Evolutionary conservation across 179 eudicot genomes (phyloP).

Genomic region (Silene noctiflora): DNA sequence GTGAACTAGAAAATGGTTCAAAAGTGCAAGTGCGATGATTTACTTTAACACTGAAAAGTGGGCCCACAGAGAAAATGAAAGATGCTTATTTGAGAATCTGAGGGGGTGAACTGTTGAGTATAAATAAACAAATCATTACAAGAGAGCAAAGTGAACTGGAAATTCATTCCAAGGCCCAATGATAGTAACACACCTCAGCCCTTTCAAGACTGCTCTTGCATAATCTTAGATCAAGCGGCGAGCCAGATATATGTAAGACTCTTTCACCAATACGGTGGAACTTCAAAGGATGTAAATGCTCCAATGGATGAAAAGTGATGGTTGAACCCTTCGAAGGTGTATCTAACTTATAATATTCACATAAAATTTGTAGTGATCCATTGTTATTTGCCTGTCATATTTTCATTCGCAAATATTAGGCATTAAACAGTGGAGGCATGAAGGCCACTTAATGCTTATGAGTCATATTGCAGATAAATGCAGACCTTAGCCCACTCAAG

Average conservation of each 20-base stretch:
- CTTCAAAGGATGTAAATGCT: slow-evolving; percentile 86
- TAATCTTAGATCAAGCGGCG: slow-evolving; percentile 58
- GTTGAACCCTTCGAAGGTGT: slow-evolving; percentile 75
- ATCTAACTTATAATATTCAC: slow-evolving; percentile 64
- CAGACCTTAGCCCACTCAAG: slow-evolving; percentile 97
- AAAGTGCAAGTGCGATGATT: too few species aligned
- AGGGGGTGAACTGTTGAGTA: not conserved
- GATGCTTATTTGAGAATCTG: too few species aligned
- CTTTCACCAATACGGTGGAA: slow-evolving; percentile 65
- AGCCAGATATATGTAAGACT: slow-evolving; percentile 52
- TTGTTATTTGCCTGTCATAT: slow-evolving; percentile 62
- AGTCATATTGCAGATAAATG: not conserved
- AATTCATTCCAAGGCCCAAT: not conserved
- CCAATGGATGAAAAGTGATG: slow-evolving; percentile 78
- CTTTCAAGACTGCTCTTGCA: slow-evolving; percentile 75
- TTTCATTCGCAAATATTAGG: not conserved
- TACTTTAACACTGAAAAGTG: too few species aligned
- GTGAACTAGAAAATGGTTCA: too few species aligned
- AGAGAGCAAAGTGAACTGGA: not conserved
- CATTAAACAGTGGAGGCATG: not conserved
- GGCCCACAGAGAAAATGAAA: too few species aligned
- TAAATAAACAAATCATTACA: not conserved
- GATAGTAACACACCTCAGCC: slow-evolving; percentile 54
- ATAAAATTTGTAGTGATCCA: slow-evolving; percentile 84
- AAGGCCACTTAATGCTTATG: not conserved